Base-by-base conservation (phyloP, 371 early-diverging fungal genomes). In the Coemansia sp. region DNA sequence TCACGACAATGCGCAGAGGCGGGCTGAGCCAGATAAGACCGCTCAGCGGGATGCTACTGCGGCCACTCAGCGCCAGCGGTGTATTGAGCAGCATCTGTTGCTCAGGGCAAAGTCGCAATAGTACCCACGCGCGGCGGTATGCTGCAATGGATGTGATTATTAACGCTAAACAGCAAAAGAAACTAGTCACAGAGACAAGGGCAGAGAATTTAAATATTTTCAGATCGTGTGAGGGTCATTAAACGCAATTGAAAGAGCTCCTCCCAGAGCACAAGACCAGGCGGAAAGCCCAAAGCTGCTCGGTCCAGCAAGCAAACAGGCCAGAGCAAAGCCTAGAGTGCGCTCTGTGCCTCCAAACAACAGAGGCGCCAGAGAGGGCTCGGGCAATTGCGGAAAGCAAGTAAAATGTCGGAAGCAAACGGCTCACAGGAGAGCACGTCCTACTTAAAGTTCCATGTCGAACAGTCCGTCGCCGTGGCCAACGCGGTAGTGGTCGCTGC, bases 361-460 rank as follows among this genome's bases (percentile, higher is more conserved):
- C 16, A 16, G 14, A 47, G 20, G 16, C 14, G 2, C 5, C 5
- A 38, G 9, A 38, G 9, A 38, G 20, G 20, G 16, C n/a, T 47
- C 47, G 9, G 14, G 5, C 8, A 5, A 8, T 47, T 16, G 14
- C 47, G 14, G 20, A 16, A 47, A n/a, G 43, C 43, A 13, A 43
- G 43, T n/a, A 43, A 16, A 43, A 13, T 38, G 5, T 9, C 38
- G 38, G 5, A 38, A 38, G 9, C 7, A 9, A 38, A 0, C 5
- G 38, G 9, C 38, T 0, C 38, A 38, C 5, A 38, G 38, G 38
- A 38, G 38, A 9, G 38, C 38, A 7, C 9, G 5, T 38, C 9
- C 9, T 2, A 38, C 38, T 54, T 52, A 74, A 34, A 74, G 62
- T 39, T 74, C 75, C 70, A 74, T 70, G n/a, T 62, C 66, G 51